These are phyloP conservation scores for Starmerella riodocensis DNA, from an alignment of 805 yeast genomes.

Conservation along the genomic window DNA sequence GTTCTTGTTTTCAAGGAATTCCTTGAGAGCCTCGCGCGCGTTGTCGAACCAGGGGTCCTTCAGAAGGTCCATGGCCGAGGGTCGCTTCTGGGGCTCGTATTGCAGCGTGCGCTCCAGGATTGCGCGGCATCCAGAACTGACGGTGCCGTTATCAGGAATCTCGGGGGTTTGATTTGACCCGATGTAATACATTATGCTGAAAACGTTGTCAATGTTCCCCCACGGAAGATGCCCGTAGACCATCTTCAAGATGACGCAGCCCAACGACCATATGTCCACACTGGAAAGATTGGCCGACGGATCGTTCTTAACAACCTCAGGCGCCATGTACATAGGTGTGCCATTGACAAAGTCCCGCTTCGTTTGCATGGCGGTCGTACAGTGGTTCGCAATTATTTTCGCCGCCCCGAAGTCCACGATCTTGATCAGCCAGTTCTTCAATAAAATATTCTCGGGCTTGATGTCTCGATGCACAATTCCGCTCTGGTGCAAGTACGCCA, in stretches of 20 bases:
- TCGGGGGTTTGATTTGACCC: slow-evolving; percentile 90
- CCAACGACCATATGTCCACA: slow-evolving; percentile 90
- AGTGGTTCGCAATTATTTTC: slow-evolving; percentile 45
- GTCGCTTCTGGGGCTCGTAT: slow-evolving; percentile 67
- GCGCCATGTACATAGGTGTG: slow-evolving; percentile 99
- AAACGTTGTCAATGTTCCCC: slow-evolving; percentile 91
- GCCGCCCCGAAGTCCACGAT: slow-evolving; percentile 98
- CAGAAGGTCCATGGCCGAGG: slow-evolving; percentile 71
- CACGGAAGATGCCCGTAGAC: slow-evolving; percentile 93
- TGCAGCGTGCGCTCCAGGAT: slow-evolving; percentile 68
- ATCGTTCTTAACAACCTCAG: slow-evolving; percentile 81
- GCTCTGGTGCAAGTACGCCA: slow-evolving; percentile 84
- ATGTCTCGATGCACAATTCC: slow-evolving; percentile 96
- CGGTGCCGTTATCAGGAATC: slow-evolving; percentile 64
- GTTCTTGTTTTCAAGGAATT: neutral
- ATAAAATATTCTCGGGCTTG: slow-evolving; percentile 82
- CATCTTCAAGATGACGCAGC: slow-evolving; percentile 94
- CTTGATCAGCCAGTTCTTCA: slow-evolving; percentile 72
- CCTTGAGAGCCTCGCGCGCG: slow-evolving; percentile 15
- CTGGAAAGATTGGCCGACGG: slow-evolving; percentile 37
- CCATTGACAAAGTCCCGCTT: slow-evolving; percentile 46
- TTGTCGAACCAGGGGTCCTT: slow-evolving; percentile 27
- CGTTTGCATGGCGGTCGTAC: slow-evolving; percentile 23
- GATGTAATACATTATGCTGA: slow-evolving; percentile 97
- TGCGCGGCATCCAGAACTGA: slow-evolving; percentile 56